phyloP scores from a whole-genome alignment of 768 basidiomycete genomes.

The Boletus sp. region DNA sequence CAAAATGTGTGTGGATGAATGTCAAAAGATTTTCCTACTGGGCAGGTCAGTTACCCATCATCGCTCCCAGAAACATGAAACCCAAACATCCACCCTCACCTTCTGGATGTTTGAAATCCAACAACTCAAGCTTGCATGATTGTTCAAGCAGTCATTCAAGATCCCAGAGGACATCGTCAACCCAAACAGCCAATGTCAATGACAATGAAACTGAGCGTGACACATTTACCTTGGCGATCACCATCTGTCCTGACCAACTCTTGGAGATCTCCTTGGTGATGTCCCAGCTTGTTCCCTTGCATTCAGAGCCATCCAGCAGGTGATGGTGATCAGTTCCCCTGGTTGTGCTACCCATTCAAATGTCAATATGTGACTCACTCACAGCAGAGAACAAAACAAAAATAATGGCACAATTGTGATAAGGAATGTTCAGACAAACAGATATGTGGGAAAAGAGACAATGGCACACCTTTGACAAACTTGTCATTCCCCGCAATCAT shows the following conservation, averaged over 20 bases:
- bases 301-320: constrained; percentile 83
- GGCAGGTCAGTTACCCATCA: too few species aligned
- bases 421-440: too few species aligned
- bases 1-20: too few species aligned
- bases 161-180: constrained; percentile 89
- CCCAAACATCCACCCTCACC: too few species aligned
- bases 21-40: too few species aligned
- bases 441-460: too few species aligned
- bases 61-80: too few species aligned
- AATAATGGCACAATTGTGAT: too few species aligned
- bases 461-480: constrained; percentile 63
- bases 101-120: constrained; percentile 28
- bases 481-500: constrained; percentile 83
- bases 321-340: constrained; percentile 78
- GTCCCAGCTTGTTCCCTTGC: constrained; percentile 88
- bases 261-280: constrained; percentile 87
- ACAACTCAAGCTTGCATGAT: constrained; percentile 74
- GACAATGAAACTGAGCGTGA: background rate
- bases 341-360: constrained; percentile 53
- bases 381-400: too few species aligned
- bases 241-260: constrained; percentile 80
- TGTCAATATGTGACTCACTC: too few species aligned
- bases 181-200: constrained; percentile 36
- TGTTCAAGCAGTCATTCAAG: constrained; percentile 91
- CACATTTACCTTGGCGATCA: constrained; percentile 93